Base-by-base conservation (phyloP, 139 green algal genomes). In the Pycnococcus provasolii region DNA sequence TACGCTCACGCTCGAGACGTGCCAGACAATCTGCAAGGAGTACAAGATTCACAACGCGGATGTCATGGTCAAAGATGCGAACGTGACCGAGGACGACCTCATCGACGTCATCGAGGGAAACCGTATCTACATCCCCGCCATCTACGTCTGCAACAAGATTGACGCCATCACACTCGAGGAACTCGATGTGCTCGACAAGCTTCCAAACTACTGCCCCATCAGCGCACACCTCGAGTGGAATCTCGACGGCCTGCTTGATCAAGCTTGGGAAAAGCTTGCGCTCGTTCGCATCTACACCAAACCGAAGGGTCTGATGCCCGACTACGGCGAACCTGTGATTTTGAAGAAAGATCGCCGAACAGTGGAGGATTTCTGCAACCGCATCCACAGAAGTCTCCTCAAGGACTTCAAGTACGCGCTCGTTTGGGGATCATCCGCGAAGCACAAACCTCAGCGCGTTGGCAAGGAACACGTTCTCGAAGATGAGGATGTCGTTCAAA, bases 141-240 rank as follows among this genome's bases (percentile, higher is more conserved):
- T 99, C 64, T 99, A 96, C 75, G 93, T 89, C 0, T 79, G 96
- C 69, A 99, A 99, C 84, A 99, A 99, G 84, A 94, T 81, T 8
- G 68, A 87, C 74, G 75, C 91, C 66, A 84, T 96, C 74, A 91
- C 86, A 4, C 77, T 96, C 42, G 88, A 96, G 78, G 92, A 99
- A 85, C 84, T 99, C 26, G 85, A 96, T 15, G 60, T 91, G 39
- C 76, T 96, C 8, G 80, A 87, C 73, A 80, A 81, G 73, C 78
- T 99, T 77, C 87, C 86, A n/a, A 85, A 98, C 83, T 98, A 97
- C 84, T 94, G 87, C 79, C 92, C 92, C 15, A 79, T 97, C 43
- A 94, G 58, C 37, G 62, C 72, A 2, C 72, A 79, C 48, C 53
- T 73, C 8, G 71, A 79, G 64, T 82, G 76, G 76, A 82, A 82